Evolutionary conservation across 1,284 basidiomycete species (phyloP).

Genomic region (Cutaneotrichosporon dermatis): DNA sequence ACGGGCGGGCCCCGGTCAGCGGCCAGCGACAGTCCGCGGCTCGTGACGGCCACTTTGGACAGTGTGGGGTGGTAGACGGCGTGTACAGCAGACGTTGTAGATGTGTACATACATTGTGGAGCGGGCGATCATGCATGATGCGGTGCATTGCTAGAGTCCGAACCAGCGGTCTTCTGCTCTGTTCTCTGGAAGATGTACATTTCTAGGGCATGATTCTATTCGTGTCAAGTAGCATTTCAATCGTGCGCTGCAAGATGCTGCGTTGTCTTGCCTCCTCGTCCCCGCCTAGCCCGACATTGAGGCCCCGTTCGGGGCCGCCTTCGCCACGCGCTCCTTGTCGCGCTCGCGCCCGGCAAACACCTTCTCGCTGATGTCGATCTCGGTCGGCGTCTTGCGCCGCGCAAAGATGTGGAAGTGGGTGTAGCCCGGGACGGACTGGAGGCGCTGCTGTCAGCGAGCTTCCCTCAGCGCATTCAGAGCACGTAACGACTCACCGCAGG

Average conservation of each 20-base stretch:
- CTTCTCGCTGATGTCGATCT: slow-evolving; percentile 34
- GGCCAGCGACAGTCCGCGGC: background rate
- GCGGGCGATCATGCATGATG: too few species aligned
- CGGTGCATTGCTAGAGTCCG: too few species aligned
- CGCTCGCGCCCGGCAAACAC: background rate
- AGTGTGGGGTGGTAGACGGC: slow-evolving; percentile 1
- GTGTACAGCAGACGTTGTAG: background rate
- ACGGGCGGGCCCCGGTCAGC: background rate
- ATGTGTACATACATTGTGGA: too few species aligned
- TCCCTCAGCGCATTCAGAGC: slow-evolving; percentile 10
- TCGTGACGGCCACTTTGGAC: background rate
- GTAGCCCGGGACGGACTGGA: slow-evolving; percentile 45
- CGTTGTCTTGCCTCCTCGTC: too few species aligned
- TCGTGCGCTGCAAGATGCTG: too few species aligned
- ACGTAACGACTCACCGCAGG: slow-evolving; percentile 23
- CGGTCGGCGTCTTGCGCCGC: slow-evolving; percentile 41
- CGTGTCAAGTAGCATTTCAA: too few species aligned
- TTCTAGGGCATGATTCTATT: too few species aligned
- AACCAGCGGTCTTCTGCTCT: too few species aligned
- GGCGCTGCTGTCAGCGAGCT: slow-evolving; percentile 29
- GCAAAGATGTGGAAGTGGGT: slow-evolving; percentile 49
- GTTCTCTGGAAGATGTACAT: too few species aligned
- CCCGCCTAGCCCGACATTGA: too few species aligned
- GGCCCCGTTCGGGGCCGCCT: too few species aligned
- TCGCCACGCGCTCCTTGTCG: too few species aligned